Conservation (phyloP, 495 filamentous ascomycete genomes). For the Tuber aestivum region DNA sequence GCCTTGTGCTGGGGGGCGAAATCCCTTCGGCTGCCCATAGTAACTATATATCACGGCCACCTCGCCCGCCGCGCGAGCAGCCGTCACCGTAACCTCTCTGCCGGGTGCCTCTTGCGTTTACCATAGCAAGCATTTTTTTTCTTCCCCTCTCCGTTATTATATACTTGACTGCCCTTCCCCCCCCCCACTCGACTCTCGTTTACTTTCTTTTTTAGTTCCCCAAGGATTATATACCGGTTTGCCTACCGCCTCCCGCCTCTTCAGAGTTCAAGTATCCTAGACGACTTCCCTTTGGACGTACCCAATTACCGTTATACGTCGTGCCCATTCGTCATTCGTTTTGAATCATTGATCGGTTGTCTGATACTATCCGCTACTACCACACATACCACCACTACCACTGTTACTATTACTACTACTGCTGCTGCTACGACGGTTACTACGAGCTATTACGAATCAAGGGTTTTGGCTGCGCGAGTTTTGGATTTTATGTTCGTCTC, state of each 20-base stretch:
- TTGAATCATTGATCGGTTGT: background rate
- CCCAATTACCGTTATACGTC: background rate
- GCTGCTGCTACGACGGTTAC: background rate
- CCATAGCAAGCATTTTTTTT: slow-evolving; percentile 27
- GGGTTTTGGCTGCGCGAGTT: slow-evolving; percentile 3
- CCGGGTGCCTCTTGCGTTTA: slow-evolving; percentile 25
- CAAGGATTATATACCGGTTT: slow-evolving; percentile 7
- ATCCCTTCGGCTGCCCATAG: slow-evolving; percentile 12
- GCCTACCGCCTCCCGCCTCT: slow-evolving; percentile 1
- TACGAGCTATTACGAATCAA: background rate
- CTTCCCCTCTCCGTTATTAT: slow-evolving; percentile 15
- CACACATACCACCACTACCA: background rate
- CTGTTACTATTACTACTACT: background rate
- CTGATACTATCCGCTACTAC: background rate
- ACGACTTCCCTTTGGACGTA: background rate
- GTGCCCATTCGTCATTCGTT: background rate
- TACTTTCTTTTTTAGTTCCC: slow-evolving; percentile 17
- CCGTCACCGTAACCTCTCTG: slow-evolving; percentile 9
- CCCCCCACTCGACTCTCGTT: slow-evolving; percentile 5
- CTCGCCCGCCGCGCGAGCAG: slow-evolving; percentile 29
- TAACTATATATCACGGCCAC: slow-evolving; percentile 34
- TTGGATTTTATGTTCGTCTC: slow-evolving; percentile 23
- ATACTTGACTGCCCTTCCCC: slow-evolving; percentile 14
- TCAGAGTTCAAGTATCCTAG: background rate
- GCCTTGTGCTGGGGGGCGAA: slow-evolving; percentile 21